These are phyloP conservation scores for Eurotiales sp. DNA, from an alignment of 2,329 filamentous ascomycete genomes.

Conservation along the genomic window DNA sequence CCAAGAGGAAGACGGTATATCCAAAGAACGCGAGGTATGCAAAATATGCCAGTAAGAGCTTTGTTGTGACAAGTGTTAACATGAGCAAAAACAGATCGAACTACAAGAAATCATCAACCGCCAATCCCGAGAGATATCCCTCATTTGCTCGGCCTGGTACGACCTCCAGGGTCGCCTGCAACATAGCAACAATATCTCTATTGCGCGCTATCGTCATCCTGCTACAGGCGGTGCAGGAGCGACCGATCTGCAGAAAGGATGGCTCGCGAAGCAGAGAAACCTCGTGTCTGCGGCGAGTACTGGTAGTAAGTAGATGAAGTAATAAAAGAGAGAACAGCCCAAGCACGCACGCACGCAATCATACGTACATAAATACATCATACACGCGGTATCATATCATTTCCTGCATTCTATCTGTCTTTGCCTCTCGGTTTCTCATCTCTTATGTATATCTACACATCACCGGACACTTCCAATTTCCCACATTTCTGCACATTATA, in stretches of 20 bases:
- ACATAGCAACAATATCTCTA: constrained; percentile 37
- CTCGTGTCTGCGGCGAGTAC: constrained; percentile 31
- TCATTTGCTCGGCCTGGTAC: constrained; percentile 47
- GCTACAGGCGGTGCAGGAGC: constrained; percentile 24
- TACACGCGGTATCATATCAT: too few species aligned
- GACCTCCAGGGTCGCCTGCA: constrained; percentile 44
- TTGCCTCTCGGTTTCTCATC: too few species aligned
- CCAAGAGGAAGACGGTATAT: constrained; percentile 23
- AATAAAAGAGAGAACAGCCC: neutral
- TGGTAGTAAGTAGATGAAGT: neutral
- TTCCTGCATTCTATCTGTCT: too few species aligned
- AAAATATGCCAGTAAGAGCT: too few species aligned
- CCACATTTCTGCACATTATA: too few species aligned
- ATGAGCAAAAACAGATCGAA: constrained; percentile 30
- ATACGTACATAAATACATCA: too few species aligned
- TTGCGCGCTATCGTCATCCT: constrained; percentile 37
- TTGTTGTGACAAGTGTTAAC: constrained; percentile 18
- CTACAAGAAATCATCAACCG: constrained; percentile 38
- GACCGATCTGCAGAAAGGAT: constrained; percentile 39
- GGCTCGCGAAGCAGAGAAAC: constrained; percentile 43
- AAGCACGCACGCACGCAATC: too few species aligned
- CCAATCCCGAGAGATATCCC: constrained; percentile 41
- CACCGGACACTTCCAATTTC: too few species aligned
- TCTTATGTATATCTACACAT: too few species aligned
- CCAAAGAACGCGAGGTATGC: constrained; percentile 39